Percentiles rank a stretch among this genome's conserved stretches.
phyloP scores from a whole-genome alignment of 768 basidiomycete species.

The Mycena filopes region DNA sequence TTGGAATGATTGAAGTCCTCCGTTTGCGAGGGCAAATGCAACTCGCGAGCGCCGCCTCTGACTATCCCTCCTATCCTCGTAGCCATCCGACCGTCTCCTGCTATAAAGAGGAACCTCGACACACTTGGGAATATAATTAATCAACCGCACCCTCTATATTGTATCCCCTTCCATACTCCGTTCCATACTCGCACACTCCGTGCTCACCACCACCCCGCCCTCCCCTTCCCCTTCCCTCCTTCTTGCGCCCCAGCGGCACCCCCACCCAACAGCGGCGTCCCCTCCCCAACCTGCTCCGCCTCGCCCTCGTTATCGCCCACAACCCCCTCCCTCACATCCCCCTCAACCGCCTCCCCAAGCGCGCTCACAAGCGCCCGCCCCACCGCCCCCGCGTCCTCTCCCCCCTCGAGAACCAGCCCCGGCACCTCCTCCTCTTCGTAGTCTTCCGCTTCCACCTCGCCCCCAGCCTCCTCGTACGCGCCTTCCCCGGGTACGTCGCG shows the following conservation, averaged over 20 bases:
- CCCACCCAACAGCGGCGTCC: slow-evolving; percentile 25
- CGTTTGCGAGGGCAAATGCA: no score
- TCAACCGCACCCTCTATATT: no score
- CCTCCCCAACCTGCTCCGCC: slow-evolving; percentile 2
- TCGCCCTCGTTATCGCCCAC: slow-evolving; percentile 5
- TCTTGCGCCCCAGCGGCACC: background rate
- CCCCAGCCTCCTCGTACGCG: background rate
- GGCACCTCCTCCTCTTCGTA: slow-evolving; percentile 33
- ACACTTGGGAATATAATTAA: no score
- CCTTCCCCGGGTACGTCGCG: slow-evolving; percentile 1
- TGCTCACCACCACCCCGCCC: slow-evolving; percentile 28
- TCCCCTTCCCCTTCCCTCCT: slow-evolving; percentile 20
- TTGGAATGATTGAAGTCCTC: no score
- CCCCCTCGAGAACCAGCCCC: slow-evolving; percentile 34
- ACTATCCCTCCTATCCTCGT: no score
- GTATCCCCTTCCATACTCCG: no score
- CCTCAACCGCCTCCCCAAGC: slow-evolving; percentile 35
- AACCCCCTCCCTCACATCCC: slow-evolving; percentile 36
- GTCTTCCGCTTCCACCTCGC: slow-evolving; percentile 1
- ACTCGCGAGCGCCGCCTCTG: no score
- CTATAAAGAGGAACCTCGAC: no score
- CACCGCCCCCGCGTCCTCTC: slow-evolving; percentile 35
- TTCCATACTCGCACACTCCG: no score
- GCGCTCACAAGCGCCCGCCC: slow-evolving; percentile 36
- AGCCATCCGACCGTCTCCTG: no score